Base-by-base conservation (phyloP, 192 early-diverging fungal species). In the Linnemannia elongata region DNA sequence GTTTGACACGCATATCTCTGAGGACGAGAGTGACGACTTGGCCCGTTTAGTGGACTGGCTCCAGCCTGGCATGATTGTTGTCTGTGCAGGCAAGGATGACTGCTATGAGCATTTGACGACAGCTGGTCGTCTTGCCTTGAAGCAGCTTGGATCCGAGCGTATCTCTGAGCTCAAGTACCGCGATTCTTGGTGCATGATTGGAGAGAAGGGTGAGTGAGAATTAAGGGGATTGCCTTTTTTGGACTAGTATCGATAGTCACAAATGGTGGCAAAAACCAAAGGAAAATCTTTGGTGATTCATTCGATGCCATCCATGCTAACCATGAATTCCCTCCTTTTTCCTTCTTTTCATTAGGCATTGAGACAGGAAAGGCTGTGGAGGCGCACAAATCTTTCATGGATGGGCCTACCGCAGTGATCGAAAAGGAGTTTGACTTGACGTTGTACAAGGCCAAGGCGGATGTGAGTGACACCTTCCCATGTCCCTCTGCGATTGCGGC, bases 131-230 rank as follows among this genome's bases (percentile, higher is more conserved):
- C 79, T 83, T 70, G 94, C 93, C 0, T 90, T 91, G 69, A 94
- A 93, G 74, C 77, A 89, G n/a, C 82, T 97, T 0, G 96, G 96
- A 3, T 90, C 92, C 45, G 72, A 77, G 1, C 80, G 74, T 33
- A 91, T 96, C 71, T 82, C 89, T 13, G 60, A 95, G 3, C 63
- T 96, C 38, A 76, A 88, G 44, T 96, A 95, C 83, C 93, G 96
- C 63, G 96, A 97, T 74, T 96, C 95, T 30, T 97, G 93, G 93
- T 95, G 93, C 71, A 54, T 97, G n/a, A 93, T 97, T 88, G 94
- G 94, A 5, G 92, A 95, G 74, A 96, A 96, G 88, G 94, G 94
- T 76, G 92, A 92, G 39, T 44, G 24, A 8, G 20, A 44, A 22
- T 30, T 8, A 36, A 24, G 27, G 12, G 17, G 24, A 20, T 38